Evolutionary conservation across 1,284 basidiomycete species (phyloP).

Genomic region (Rhodotorula mucilaginosa): DNA sequence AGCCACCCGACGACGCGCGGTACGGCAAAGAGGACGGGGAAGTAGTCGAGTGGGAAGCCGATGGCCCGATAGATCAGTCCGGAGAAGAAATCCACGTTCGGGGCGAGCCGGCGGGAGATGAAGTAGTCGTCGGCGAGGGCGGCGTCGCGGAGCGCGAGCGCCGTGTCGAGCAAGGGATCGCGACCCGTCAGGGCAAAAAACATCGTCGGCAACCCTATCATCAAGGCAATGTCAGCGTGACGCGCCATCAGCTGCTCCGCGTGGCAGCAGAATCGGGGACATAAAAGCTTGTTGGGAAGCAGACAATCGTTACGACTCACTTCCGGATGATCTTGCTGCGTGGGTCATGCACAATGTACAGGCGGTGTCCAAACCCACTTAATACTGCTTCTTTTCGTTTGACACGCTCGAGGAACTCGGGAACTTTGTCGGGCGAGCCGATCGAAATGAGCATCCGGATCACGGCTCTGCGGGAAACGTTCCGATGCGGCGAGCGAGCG

Average conservation of each 20-base stretch:
- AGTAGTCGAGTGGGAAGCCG: constrained; percentile 86
- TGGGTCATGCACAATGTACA: constrained; percentile 59
- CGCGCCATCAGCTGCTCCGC: no score
- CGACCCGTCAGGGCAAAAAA: constrained; percentile 63
- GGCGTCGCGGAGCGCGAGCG: constrained; percentile 78
- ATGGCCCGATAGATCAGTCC: constrained; percentile 37
- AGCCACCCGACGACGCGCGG: constrained; percentile 60
- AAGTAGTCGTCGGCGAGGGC: constrained; percentile 87
- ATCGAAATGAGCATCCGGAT: constrained; percentile 85
- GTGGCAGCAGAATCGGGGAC: no score
- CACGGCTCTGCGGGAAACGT: constrained; percentile 51
- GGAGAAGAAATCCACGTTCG: constrained; percentile 45
- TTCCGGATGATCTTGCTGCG: constrained; percentile 81
- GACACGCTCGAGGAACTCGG: constrained; percentile 72
- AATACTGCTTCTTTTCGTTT: constrained; percentile 80
- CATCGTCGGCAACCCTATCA: constrained; percentile 27
- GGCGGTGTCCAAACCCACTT: constrained; percentile 51
- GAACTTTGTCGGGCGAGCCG: constrained; percentile 73
- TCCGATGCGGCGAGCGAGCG: no score
- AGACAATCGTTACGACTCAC: constrained; percentile 56
- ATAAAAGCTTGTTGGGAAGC: neutral
- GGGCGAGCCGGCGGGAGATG: constrained; percentile 56
- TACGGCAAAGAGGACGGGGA: constrained; percentile 83
- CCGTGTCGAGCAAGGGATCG: constrained; percentile 77
- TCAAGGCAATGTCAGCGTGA: no score